Conservation (phyloP, 2,329 filamentous ascomycete species). For the Phaeosphaeriaceae sp. region DNA sequence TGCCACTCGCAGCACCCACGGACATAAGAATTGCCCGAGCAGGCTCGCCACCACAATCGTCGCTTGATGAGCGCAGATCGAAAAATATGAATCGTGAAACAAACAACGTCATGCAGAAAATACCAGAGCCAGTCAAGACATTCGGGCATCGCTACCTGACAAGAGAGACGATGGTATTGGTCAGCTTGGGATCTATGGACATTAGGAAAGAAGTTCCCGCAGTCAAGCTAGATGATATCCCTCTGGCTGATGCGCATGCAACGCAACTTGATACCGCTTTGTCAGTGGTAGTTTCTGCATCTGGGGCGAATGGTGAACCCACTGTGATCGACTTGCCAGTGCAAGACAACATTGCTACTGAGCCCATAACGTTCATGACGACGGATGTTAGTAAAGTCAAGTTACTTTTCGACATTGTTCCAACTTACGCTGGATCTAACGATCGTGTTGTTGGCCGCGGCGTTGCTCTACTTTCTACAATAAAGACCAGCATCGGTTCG, state of each 20-base stretch:
- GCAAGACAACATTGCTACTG: constrained; percentile 90
- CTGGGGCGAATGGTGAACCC: constrained; percentile 82
- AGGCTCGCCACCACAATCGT: constrained; percentile 62
- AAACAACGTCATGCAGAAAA: constrained; percentile 49
- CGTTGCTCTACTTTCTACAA: constrained; percentile 84
- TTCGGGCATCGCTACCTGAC: constrained; percentile 96
- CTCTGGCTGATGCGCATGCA: constrained; percentile 83
- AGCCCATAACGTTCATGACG: constrained; percentile 89
- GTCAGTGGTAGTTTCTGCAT: constrained; percentile 87
- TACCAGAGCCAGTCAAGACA: constrained; percentile 83
- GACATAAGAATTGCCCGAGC: constrained; percentile 40
- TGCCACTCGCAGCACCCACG: constrained; percentile 31
- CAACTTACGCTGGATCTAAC: constrained; percentile 83
- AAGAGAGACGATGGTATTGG: constrained; percentile 85
- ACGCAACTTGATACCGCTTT: constrained; percentile 94
- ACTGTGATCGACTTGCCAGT: constrained; percentile 91
- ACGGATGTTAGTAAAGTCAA: constrained; percentile 81
- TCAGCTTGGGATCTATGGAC: constrained; percentile 95
- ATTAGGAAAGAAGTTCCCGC: constrained; percentile 80
- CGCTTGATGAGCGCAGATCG: constrained; percentile 57
- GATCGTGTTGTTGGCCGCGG: constrained; percentile 87
- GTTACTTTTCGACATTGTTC: constrained; percentile 91
- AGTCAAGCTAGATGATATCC: constrained; percentile 86
- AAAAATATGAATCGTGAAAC: constrained; percentile 49
- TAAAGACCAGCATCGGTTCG: constrained; percentile 81